phyloP scores from a whole-genome alignment of 768 basidiomycete species.

The Rhizopogon vesiculosus region DNA sequence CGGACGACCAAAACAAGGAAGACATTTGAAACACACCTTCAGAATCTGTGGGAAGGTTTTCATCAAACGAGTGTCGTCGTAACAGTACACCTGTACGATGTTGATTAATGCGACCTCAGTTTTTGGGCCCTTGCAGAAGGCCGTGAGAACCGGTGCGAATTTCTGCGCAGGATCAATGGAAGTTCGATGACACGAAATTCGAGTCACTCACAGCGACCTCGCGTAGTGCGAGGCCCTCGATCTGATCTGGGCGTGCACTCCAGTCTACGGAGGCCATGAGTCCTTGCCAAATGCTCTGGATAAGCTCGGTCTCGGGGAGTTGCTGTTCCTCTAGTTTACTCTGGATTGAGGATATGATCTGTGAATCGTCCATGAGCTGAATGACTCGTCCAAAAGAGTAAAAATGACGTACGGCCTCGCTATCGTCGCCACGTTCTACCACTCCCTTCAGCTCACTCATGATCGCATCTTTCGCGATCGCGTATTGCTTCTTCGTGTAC shows the following conservation, averaged over 20 bases:
- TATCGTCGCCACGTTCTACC: constrained; percentile 62
- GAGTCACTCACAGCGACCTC: constrained; percentile 71
- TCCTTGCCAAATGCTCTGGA: constrained; percentile 89
- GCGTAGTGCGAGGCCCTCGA: constrained; percentile 82
- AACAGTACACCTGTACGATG: constrained; percentile 91
- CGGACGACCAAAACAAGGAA: not conserved
- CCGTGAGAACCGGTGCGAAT: constrained; percentile 80
- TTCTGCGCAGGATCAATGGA: constrained; percentile 42
- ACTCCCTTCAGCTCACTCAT: constrained; percentile 64
- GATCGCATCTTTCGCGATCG: constrained; percentile 75
- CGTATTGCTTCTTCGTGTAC: constrained; percentile 89
- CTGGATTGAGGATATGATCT: constrained; percentile 80
- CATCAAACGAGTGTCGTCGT: constrained; percentile 93
- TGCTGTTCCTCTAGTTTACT: constrained; percentile 68
- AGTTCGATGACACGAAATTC: not conserved
- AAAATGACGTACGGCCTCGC: constrained; percentile 53
- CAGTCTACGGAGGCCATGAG: constrained; percentile 86
- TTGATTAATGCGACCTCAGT: constrained; percentile 94
- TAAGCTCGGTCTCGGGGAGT: constrained; percentile 82
- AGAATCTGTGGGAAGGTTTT: constrained; percentile 94
- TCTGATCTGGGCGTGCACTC: constrained; percentile 87
- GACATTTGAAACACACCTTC: constrained; percentile 47
- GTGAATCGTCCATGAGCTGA: constrained; percentile 6
- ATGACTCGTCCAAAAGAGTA: not conserved
- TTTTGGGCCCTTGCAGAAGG: constrained; percentile 85